Evolutionary conservation across 2,329 filamentous ascomycete genomes (phyloP), one percentile per base, ranked within the genome.

Genomic region (Xylariaceae sp.): DNA sequence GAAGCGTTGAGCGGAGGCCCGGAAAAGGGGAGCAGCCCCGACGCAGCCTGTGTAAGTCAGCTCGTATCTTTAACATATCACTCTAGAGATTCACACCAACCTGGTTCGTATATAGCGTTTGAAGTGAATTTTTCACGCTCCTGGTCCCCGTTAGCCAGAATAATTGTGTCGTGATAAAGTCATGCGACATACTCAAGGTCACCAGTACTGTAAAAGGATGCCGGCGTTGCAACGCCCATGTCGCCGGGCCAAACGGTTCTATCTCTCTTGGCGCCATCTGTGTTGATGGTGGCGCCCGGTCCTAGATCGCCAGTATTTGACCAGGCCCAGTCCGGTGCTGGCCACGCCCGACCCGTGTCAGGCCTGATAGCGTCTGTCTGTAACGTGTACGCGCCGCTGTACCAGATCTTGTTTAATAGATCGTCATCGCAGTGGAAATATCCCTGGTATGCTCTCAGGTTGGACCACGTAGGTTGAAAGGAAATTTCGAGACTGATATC

Each of bases 221-320:
- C 64, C 2, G 73, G 71, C 0, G 73, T 62, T 2, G 72, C 69
- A 37, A 78, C 76, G 2, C 70, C 68, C 67, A 78, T 76, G 48
- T 80, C 76, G 2, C 76, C 76, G 13, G 76, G 73, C 73, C 75
- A 79, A 3, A 79, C 71, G 6, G 75, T 62, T n/a, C 72, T 64
- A 46, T 78, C 74, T 37, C 74, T 64, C 50, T 78, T 78, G 3
- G 73, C 71, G 3, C 74, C 74, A 50, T 78, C 74, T 12, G 55
- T 58, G 38, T 60, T 63, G 12, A 60, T 58, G 4, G 60, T 60
- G 19, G 54, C 42, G 3, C 59, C 59, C 28, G 49, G 51, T 8
- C 60, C 61, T 16, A 64, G 47, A 22, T 49, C 36, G 7, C 45
- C 56, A 30, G 50, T 53, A 19, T 60, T 59, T 8, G 42, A 26